These are phyloP conservation scores for Colletotrichum tropicale DNA, from an alignment of 2,329 filamentous ascomycete genomes.

Conservation along the genomic window DNA sequence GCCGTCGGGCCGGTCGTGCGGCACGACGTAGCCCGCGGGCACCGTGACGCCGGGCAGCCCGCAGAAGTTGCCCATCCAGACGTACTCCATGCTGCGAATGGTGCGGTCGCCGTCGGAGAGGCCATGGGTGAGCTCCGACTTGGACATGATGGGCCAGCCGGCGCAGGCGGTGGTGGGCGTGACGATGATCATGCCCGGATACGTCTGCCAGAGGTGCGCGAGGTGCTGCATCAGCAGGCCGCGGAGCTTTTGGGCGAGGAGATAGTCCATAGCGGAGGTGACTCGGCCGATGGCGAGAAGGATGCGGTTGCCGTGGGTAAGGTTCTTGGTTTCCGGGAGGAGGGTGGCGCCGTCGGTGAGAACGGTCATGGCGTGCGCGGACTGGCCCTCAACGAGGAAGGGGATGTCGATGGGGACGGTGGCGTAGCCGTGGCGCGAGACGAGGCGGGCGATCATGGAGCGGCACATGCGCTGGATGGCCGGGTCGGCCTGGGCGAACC, in stretches of 20 bases:
- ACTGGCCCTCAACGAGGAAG: conserved; percentile 66
- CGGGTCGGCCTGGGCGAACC: conserved; percentile 58
- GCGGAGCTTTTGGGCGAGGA: conserved; percentile 73
- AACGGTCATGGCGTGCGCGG: conserved; percentile 76
- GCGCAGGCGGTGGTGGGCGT: conserved; percentile 67
- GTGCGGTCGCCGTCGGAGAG: conserved; percentile 52
- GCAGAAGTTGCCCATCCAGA: conserved; percentile 57
- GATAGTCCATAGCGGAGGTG: conserved; percentile 68
- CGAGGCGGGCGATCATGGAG: conserved; percentile 56
- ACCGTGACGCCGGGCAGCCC: conserved; percentile 50
- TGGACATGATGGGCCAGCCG: conserved; percentile 45
- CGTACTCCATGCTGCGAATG: conserved; percentile 51
- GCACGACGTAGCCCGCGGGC: conserved; percentile 49
- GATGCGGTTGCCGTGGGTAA: conserved; percentile 68
- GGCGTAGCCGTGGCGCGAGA: conserved; percentile 54
- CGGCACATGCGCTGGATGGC: conserved; percentile 46
- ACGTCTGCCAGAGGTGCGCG: conserved; percentile 63
- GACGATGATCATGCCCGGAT: conserved; percentile 74
- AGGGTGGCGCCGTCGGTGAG: conserved; percentile 63
- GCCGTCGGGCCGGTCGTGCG: conserved; percentile 33
- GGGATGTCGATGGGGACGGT: conserved; percentile 63
- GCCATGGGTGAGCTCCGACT: conserved; percentile 41
- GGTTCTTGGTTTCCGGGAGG: conserved; percentile 48
- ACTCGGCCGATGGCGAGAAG: conserved; percentile 67
- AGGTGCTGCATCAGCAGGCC: conserved; percentile 74